phyloP scores from a whole-genome alignment of 2,329 filamentous ascomycete species.

The Dendrostoma leiphaemia region DNA sequence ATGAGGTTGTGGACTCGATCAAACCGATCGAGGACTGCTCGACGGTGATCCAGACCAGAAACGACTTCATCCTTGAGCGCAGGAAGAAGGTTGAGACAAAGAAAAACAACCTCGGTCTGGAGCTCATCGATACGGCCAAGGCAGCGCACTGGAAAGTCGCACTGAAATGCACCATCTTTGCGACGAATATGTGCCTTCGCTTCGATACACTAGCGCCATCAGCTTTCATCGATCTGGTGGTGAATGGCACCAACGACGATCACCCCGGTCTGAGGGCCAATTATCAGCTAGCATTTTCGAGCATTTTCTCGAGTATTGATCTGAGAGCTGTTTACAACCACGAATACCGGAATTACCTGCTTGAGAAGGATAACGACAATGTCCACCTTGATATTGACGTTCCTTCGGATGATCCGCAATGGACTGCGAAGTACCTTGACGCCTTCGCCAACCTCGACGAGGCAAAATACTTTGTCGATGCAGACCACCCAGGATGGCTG shows the following conservation, averaged over 20 bases:
- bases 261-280: constrained; percentile 82
- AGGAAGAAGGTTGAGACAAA: constrained; percentile 76
- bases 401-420: constrained; percentile 69
- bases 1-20: constrained; percentile 67
- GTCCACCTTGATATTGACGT: constrained; percentile 76
- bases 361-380: constrained; percentile 73
- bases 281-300: constrained; percentile 75
- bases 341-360: constrained; percentile 81
- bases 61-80: constrained; percentile 72
- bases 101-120: constrained; percentile 76
- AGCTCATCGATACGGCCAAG: constrained; percentile 74
- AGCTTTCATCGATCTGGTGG: constrained; percentile 79
- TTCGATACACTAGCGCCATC: constrained; percentile 83
- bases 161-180: constrained; percentile 83
- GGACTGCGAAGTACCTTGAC: constrained; percentile 75
- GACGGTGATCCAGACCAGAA: constrained; percentile 61
- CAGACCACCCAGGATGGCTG: constrained; percentile 92
- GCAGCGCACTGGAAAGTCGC: constrained; percentile 96
- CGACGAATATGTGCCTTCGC: constrained; percentile 85
- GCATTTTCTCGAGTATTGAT: constrained; percentile 80
- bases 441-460: constrained; percentile 69
- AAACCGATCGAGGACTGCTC: constrained; percentile 65
- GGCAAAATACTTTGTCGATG: constrained; percentile 86
- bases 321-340: constrained; percentile 83
- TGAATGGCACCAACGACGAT: constrained; percentile 80